Conservation (phyloP, 2,329 filamentous ascomycete genomes). For the Geosmithia morbida region DNA sequence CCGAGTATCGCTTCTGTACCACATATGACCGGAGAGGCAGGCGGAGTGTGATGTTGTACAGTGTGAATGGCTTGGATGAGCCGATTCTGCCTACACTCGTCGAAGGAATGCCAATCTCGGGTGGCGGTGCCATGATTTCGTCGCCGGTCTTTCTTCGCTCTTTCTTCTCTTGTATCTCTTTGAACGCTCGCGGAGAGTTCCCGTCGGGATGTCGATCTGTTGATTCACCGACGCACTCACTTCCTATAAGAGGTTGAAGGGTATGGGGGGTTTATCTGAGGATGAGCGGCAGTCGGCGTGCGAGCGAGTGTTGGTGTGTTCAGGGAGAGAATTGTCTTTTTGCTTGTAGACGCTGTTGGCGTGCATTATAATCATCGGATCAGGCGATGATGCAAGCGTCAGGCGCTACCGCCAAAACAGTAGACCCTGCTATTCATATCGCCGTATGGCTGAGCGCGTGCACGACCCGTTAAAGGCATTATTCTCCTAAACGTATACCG, state of each 20-base stretch:
- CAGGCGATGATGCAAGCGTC: neutral
- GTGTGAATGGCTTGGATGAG: conserved; percentile 52
- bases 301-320: neutral
- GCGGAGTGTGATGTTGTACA: conserved; percentile 66
- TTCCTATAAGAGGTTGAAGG: neutral
- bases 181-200: neutral
- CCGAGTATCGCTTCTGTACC: conserved; percentile 69
- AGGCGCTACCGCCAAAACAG: neutral
- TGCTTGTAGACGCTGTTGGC: neutral
- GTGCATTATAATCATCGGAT: neutral
- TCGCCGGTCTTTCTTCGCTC: neutral
- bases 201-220: neutral
- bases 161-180: neutral
- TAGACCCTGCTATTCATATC: neutral
- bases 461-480: no score
- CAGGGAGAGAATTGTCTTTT: neutral
- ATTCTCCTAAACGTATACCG: no score
- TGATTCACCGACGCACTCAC: neutral
- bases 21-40: conserved; percentile 64
- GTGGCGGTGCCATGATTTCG: conserved; percentile 42
- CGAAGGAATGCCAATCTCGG: conserved; percentile 54
- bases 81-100: conserved; percentile 40
- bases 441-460: neutral
- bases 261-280: neutral
- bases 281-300: no score